Evolutionary conservation across 768 basidiomycete species (phyloP).

Genomic region (Solioccasus polychromus): DNA sequence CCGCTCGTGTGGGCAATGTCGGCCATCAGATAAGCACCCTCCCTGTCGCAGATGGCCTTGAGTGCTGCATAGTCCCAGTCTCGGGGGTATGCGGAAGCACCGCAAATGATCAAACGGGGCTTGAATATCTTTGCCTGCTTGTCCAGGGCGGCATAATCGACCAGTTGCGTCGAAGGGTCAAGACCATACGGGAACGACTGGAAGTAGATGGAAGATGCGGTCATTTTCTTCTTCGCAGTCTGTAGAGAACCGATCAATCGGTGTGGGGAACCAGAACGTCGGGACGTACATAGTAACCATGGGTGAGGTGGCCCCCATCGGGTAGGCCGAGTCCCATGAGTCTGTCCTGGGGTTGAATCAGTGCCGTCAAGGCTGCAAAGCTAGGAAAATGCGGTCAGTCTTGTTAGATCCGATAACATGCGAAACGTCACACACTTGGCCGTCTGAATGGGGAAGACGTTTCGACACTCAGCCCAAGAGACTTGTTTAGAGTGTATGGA

Average conservation of each 20-base stretch:
- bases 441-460: constrained; percentile 49
- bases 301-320: constrained; percentile 95
- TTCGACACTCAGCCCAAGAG: constrained; percentile 13
- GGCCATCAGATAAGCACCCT: constrained; percentile 91
- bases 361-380: constrained; percentile 94
- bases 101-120: constrained; percentile 92
- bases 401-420: not conserved
- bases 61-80: constrained; percentile 95
- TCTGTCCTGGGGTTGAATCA: constrained; percentile 95
- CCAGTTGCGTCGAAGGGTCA: constrained; percentile 76
- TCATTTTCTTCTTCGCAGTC: constrained; percentile 99
- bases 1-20: constrained; percentile 99
- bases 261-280: not conserved
- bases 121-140: constrained; percentile 93
- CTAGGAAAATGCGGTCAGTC: constrained; percentile 37
- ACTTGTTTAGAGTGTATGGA: constrained; percentile 19
- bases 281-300: constrained; percentile 85
- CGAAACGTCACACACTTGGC: constrained; percentile 64
- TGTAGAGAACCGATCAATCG: constrained; percentile 28
- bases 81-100: constrained; percentile 96
- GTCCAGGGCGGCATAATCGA: constrained; percentile 82
- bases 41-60: constrained; percentile 76
- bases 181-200: constrained; percentile 94
- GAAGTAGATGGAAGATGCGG: constrained; percentile 99
- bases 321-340: constrained; percentile 99